These are phyloP conservation scores for Hamamelis virginiana DNA, from an alignment of 164 flowering plant species.

Conservation along the genomic window DNA sequence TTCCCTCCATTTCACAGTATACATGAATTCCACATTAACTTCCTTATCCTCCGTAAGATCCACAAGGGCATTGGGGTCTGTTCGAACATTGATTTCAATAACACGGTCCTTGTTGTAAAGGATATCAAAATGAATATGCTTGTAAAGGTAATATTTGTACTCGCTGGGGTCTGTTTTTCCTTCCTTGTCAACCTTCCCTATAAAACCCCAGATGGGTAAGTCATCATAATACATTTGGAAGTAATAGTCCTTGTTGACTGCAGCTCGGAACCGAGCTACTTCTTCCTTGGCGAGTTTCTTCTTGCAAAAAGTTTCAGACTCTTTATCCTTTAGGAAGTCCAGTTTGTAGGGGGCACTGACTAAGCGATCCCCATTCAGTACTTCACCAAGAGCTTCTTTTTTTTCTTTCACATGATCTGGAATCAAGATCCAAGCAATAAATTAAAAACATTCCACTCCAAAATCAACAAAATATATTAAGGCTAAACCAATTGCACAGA, in stretches of 20 bases:
- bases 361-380: not conserved
- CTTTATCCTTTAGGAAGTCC: not conserved
- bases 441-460: not conserved
- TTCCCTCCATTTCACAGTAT: constrained; percentile 16
- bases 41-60: constrained; percentile 17
- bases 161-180: constrained; percentile 11
- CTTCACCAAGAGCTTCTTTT: constrained; percentile 11
- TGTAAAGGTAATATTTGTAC: constrained; percentile 12
- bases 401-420: not conserved
- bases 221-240: constrained; percentile 22
- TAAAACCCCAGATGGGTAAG: constrained; percentile 16
- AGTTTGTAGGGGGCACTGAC: constrained; percentile 11
- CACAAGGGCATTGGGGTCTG: not conserved
- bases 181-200: constrained; percentile 11
- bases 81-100: constrained; percentile 9
- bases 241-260: constrained; percentile 12
- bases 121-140: constrained; percentile 14
- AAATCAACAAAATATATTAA: not conserved
- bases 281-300: constrained; percentile 1
- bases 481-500: not conserved
- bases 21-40: constrained; percentile 14
- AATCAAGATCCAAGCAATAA: not conserved
- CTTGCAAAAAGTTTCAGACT: not conserved
- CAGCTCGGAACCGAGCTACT: constrained; percentile 6
- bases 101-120: constrained; percentile 18